These are phyloP conservation scores for Talaromyces nanjingensis DNA, from an alignment of 495 filamentous ascomycete genomes.

Conservation along the genomic window DNA sequence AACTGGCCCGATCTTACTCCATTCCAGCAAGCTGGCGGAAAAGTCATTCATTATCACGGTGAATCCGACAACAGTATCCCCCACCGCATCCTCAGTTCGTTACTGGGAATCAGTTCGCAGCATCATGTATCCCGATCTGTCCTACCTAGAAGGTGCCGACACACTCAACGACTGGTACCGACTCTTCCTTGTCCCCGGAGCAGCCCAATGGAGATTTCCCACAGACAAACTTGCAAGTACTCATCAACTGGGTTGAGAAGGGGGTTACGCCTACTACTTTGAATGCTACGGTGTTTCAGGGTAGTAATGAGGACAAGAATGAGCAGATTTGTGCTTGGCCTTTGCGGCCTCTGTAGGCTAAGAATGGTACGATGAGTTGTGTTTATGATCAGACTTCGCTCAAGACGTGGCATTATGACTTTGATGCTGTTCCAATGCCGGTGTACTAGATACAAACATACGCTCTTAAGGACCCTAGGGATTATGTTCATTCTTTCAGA, in stretches of 20 bases:
- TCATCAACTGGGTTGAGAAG: neutral
- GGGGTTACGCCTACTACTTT: neutral
- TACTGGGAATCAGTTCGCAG: neutral
- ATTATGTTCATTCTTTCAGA: neutral
- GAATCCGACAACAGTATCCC: neutral
- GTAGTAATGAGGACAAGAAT: neutral
- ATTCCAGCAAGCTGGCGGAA: slow-evolving; percentile 39
- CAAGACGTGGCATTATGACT: neutral
- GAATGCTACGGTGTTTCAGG: neutral
- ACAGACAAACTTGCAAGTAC: neutral
- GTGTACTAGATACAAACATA: neutral
- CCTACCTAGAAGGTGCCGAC: neutral
- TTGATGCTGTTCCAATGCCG: neutral
- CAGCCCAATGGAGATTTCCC: neutral
- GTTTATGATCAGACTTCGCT: neutral
- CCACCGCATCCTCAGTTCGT: neutral
- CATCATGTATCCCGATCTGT: neutral
- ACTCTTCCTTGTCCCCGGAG: neutral
- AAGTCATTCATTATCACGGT: slow-evolving; percentile 19
- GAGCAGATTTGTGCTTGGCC: neutral
- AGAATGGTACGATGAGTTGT: neutral
- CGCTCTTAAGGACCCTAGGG: neutral
- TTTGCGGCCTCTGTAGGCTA: neutral
- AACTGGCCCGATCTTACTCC: slow-evolving; percentile 38
- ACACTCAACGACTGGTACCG: neutral